phyloP scores from a whole-genome alignment of 352 stramenopile genomes.

The Pythium grandisporangium region DNA sequence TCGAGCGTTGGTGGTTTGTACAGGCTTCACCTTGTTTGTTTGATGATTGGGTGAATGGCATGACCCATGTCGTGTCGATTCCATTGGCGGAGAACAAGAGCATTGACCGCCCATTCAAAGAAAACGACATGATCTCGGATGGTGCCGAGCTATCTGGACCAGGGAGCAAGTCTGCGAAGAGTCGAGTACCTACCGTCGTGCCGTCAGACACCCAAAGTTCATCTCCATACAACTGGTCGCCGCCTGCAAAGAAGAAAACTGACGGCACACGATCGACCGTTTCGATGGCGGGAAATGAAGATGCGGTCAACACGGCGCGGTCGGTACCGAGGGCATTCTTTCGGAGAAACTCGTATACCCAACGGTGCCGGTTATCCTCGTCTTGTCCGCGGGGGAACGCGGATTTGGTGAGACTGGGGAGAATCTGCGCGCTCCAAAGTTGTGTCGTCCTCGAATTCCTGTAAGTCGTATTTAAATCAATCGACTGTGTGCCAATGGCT shows the following conservation, averaged over 20 bases:
- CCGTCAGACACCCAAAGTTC: slow-evolving; percentile 70
- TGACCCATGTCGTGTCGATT: no score
- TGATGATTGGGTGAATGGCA: no score
- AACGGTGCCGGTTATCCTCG: slow-evolving; percentile 18
- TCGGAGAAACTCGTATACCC: slow-evolving; percentile 13
- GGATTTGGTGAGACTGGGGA: slow-evolving; percentile 5
- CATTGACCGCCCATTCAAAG: no score
- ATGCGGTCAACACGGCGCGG: no score
- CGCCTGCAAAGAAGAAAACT: slow-evolving; percentile 38
- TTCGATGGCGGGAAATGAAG: no score
- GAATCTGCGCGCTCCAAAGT: slow-evolving; percentile 18
- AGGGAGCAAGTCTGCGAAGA: slow-evolving; percentile 56
- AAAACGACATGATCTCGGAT: slow-evolving; percentile 30
- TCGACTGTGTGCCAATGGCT: no score
- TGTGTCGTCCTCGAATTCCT: no score
- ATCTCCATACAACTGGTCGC: slow-evolving; percentile 23
- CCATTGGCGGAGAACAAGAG: slow-evolving; percentile 71
- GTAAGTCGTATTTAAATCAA: no score
- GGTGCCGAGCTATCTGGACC: slow-evolving; percentile 26
- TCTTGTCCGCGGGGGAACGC: slow-evolving; percentile 1
- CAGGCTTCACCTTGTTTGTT: no score
- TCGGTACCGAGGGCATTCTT: not conserved
- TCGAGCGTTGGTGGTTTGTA: slow-evolving; percentile 30
- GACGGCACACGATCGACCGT: no score
- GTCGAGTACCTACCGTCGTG: slow-evolving; percentile 18